Percentiles rank a stretch among this genome's conserved stretches.
These are phyloP conservation scores for Pistacia atlantica DNA, from an alignment of 345 rosid species.

Conservation along the genomic window DNA sequence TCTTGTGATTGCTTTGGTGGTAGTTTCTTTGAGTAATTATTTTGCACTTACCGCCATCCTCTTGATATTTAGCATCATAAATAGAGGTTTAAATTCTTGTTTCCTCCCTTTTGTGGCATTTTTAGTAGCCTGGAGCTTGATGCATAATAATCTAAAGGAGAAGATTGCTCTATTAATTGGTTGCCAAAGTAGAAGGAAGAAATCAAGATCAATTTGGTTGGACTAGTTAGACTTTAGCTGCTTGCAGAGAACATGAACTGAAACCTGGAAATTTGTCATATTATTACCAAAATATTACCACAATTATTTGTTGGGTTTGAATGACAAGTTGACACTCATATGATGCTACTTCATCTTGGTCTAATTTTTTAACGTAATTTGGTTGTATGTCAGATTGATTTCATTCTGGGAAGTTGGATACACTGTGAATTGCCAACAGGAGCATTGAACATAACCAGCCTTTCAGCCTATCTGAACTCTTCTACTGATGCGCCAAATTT, in stretches of 20 bases:
- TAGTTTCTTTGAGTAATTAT: background rate
- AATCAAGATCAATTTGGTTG: background rate
- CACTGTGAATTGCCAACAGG: constrained; percentile 77
- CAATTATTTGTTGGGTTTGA: background rate
- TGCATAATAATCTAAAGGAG: background rate
- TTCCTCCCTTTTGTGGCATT: background rate
- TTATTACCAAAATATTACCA: background rate
- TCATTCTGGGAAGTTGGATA: constrained; percentile 84
- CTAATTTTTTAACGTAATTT: constrained; percentile 1
- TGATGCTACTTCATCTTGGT: background rate
- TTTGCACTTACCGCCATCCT: background rate
- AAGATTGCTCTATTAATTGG: background rate
- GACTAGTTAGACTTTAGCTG: background rate
- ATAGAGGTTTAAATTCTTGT: background rate
- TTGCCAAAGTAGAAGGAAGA: background rate
- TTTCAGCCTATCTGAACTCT: constrained; percentile 63
- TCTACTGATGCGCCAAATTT: constrained; percentile 84
- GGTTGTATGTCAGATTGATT: constrained; percentile 60
- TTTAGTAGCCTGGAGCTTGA: background rate
- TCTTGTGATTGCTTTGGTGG: background rate
- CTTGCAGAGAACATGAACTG: background rate
- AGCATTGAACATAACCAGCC: constrained; percentile 73
- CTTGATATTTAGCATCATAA: background rate
- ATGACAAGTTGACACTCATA: background rate
- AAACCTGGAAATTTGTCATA: background rate